Base-by-base conservation (phyloP, 106 monocot genomes). In the Dioscorea zingiberensis region DNA sequence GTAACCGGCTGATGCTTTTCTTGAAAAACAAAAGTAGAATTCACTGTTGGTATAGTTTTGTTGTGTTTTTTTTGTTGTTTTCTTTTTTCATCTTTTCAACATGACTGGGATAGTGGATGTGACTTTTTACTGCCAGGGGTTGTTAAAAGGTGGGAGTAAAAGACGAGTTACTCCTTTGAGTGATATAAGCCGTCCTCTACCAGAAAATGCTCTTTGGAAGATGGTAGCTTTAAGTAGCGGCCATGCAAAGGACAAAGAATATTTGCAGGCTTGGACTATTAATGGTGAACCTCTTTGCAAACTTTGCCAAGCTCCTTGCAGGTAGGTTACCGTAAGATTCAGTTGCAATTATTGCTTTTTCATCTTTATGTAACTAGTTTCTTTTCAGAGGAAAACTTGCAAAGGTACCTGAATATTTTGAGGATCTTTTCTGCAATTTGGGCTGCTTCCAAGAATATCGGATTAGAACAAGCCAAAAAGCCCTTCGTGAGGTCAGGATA, bases 71-170 rank as follows among this genome's bases (percentile, higher is more conserved):
- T n/a, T n/a, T n/a, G n/a, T n/a, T n/a, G n/a, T n/a, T n/a, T n/a
- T n/a, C n/a, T n/a, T n/a, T n/a, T 56, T 56, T 12, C 21, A 2
- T 56, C 23, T 56, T 24, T 56, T 23, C 7, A 22, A 56, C 38
- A 38, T 38, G 38, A 38, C 38, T 38, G 38, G 10, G 38, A 38
- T 38, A 38, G 38, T 38, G 38, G 38, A 38, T 38, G 38, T 38
- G 38, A 38, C n/a, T n/a, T 38, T 10, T 38, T 38, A 38, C 38
- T 59, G 51, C 22, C 73, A 97, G 95, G 97, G 97, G 26, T 76
- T 98, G 75, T 63, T 98, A 62, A 92, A 78, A 86, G 92, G 92
- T 51, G 92, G 97, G 55, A 98, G 97, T 69, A 92, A 89, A 58
- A 79, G 86, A 71, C 83, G 97, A 53, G 72, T 72, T 25, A 86